Evolutionary conservation across 1,284 basidiomycete genomes (phyloP).

Genomic region (Heterobasidion occidentale): DNA sequence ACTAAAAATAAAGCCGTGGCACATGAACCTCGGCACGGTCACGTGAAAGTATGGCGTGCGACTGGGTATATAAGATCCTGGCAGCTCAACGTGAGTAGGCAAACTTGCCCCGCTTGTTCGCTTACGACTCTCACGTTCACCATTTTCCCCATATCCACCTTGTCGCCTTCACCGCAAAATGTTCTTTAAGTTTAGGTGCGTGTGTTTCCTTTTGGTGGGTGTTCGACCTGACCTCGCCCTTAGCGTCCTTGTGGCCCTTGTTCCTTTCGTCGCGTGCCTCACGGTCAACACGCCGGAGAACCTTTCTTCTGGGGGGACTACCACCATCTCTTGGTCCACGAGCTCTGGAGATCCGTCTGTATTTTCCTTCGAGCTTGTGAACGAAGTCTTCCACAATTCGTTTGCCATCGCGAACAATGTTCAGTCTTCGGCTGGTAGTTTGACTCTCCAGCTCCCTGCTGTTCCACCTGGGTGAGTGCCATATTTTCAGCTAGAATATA

Average conservation of each 20-base stretch:
- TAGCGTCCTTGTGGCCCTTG: slow-evolving; percentile 36
- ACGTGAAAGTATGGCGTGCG: too few species aligned
- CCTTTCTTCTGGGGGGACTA: slow-evolving; percentile 22
- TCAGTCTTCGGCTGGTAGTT: slow-evolving; percentile 22
- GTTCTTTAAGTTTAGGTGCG: slow-evolving; percentile 28
- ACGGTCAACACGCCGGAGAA: slow-evolving; percentile 29
- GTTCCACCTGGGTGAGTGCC: slow-evolving; percentile 41
- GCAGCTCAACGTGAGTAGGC: too few species aligned
- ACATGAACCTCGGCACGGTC: too few species aligned
- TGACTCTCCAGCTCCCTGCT: slow-evolving; percentile 38
- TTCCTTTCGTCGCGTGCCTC: slow-evolving; percentile 43
- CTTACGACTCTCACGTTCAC: slow-evolving; percentile 9
- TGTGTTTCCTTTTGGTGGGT: background rate
- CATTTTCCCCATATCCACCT: background rate
- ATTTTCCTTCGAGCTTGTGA: slow-evolving; percentile 35
- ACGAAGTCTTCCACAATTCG: slow-evolving; percentile 42
- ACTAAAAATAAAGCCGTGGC: too few species aligned
- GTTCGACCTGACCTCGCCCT: background rate
- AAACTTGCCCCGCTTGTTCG: background rate
- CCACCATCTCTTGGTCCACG: slow-evolving; percentile 42
- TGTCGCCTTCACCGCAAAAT: slow-evolving; percentile 19
- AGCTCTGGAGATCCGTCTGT: slow-evolving; percentile 29
- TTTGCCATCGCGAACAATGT: slow-evolving; percentile 58
- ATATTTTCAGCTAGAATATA: background rate
- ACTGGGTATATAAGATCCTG: background rate